These are phyloP conservation scores for Podosphaera fusca DNA, from an alignment of 2,329 filamentous ascomycete genomes.

Conservation along the genomic window DNA sequence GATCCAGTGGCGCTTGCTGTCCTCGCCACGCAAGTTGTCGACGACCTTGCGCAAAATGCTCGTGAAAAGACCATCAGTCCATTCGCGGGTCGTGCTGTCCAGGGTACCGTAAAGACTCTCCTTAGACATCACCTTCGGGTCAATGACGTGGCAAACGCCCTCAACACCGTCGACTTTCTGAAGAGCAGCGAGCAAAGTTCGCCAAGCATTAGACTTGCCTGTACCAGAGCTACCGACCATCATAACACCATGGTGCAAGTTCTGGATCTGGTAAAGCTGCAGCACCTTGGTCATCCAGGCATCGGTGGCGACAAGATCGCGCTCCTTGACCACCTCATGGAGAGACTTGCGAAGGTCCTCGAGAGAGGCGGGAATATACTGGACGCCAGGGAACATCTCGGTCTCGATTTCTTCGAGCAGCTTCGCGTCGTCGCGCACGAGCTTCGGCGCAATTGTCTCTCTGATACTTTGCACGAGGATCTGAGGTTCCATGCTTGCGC, in stretches of 20 bases:
- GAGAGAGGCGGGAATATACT: conserved; percentile 78
- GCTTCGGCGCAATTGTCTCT: conserved; percentile 92
- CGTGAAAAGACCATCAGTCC: conserved; percentile 96
- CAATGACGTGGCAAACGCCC: conserved; percentile 90
- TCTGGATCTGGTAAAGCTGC: conserved; percentile 94
- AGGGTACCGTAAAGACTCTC: conserved; percentile 89
- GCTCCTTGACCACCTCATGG: conserved; percentile 57
- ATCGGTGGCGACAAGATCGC: conserved; percentile 74
- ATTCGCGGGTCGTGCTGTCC: conserved; percentile 91
- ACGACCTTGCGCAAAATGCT: conserved; percentile 96
- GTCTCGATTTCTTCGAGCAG: conserved; percentile 67
- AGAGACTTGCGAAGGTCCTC: conserved; percentile 62
- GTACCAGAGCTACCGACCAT: conserved; percentile 98
- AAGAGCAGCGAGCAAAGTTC: conserved; percentile 69
- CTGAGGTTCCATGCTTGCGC: conserved; percentile 70
- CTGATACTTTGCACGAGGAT: conserved; percentile 97
- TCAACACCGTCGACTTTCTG: conserved; percentile 81
- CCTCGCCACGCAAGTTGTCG: conserved; percentile 92
- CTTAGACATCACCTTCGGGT: conserved; percentile 99
- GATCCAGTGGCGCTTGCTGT: conserved; percentile 95
- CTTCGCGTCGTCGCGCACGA: conserved; percentile 79
- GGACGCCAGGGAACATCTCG: conserved; percentile 73
- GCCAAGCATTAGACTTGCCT: conserved; percentile 92
- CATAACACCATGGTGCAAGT: conserved; percentile 98
- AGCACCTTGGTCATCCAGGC: conserved; percentile 95